phyloP scores from a whole-genome alignment of 2,329 filamentous ascomycete genomes.

The Aureobasidium sp. region DNA sequence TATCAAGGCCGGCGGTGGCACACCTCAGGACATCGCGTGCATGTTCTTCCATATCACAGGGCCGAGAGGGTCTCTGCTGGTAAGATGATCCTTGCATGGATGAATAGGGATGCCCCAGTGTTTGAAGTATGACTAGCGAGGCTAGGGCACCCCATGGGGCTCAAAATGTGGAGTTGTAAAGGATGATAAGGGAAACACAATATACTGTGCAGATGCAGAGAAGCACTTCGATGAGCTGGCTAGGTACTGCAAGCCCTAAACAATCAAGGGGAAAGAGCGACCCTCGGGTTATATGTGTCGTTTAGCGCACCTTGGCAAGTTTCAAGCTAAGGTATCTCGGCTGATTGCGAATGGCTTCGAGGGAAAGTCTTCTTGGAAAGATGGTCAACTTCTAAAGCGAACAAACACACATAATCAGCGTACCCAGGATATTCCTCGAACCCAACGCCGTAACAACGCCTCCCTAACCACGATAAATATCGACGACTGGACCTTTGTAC shows the following conservation, averaged over 20 bases:
- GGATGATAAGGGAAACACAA: background rate
- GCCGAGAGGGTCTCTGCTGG: background rate
- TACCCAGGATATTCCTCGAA: background rate
- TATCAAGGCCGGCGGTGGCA: background rate
- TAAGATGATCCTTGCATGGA: background rate
- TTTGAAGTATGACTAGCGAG: background rate
- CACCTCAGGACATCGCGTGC: background rate
- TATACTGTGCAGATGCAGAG: too few species aligned
- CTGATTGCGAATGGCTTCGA: background rate
- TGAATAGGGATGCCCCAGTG: background rate
- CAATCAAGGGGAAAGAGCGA: background rate
- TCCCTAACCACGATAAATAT: background rate
- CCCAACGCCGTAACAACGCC: too few species aligned
- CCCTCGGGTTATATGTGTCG: background rate
- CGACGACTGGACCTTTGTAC: slow-evolving; percentile 17
- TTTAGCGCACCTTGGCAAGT: background rate
- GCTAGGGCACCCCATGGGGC: background rate
- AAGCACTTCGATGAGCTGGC: too few species aligned
- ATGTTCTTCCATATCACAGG: background rate
- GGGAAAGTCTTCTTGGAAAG: background rate
- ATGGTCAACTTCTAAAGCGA: background rate
- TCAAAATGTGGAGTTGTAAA: background rate
- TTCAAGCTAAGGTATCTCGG: background rate
- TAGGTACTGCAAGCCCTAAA: background rate
- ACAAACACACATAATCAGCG: background rate